A percentile compares a stretch with the other conserved stretches of the same genome.
phyloP scores from a whole-genome alignment of 2,329 filamentous ascomycete species.

The Xylaria sp. region DNA sequence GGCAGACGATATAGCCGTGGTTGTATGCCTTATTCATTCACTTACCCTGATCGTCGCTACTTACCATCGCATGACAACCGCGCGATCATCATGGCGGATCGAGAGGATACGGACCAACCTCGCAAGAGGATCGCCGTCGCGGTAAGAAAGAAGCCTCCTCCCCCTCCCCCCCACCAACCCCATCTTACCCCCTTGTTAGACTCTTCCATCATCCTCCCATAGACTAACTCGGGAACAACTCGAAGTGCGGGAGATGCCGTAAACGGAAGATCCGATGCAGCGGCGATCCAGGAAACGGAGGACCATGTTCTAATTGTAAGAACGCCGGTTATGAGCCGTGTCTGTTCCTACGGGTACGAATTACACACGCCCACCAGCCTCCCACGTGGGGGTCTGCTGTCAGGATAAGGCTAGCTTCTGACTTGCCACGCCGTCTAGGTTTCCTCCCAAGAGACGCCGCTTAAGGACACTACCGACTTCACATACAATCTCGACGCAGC shows the following conservation, averaged over 20 bases:
- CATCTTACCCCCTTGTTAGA: constrained; percentile 10
- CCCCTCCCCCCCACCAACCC: neutral
- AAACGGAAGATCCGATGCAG: constrained; percentile 96
- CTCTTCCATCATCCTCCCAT: constrained; percentile 10
- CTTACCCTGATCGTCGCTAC: constrained; percentile 54
- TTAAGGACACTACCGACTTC: constrained; percentile 51
- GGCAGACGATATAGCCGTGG: constrained; percentile 55
- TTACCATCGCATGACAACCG: constrained; percentile 53
- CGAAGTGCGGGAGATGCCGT: constrained; percentile 86
- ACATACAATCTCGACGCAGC: constrained; percentile 53
- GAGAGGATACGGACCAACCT: constrained; percentile 59
- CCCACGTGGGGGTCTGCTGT: constrained; percentile 6
- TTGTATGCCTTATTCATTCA: constrained; percentile 53
- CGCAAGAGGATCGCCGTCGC: constrained; percentile 70
- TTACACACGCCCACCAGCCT: constrained; percentile 26
- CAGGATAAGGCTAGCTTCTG: constrained; percentile 14
- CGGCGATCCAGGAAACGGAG: constrained; percentile 81
- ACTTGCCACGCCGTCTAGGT: constrained; percentile 47
- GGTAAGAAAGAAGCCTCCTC: constrained; percentile 55
- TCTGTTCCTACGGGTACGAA: constrained; percentile 79
- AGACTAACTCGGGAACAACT: constrained; percentile 38
- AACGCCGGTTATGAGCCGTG: constrained; percentile 77
- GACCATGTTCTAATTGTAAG: constrained; percentile 85
- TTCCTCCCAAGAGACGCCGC: constrained; percentile 53
- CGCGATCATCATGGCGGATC: constrained; percentile 55